Evolutionary conservation across 2,329 filamentous ascomycete species (phyloP).

Genomic region (Corynespora cassiicola): DNA sequence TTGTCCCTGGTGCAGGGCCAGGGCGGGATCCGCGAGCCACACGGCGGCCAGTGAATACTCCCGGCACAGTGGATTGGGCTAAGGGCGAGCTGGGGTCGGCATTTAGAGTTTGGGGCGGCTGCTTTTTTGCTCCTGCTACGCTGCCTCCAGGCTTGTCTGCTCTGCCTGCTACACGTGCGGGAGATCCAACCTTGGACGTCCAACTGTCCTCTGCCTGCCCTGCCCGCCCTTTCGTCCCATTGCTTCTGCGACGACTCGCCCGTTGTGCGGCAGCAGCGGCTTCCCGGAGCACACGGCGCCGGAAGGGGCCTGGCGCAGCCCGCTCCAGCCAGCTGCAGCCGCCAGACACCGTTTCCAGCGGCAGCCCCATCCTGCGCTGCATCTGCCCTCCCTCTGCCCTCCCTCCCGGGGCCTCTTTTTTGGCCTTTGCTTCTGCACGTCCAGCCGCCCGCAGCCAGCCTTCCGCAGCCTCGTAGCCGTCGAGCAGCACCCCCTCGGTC

Average conservation of each 20-base stretch:
- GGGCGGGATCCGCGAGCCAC: conserved; percentile 27
- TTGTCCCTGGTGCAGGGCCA: conserved; percentile 26
- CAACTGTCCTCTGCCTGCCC: conserved; percentile 2
- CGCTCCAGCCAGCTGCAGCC: too few species aligned
- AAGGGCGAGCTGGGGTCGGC: conserved; percentile 33
- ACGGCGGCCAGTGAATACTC: conserved; percentile 26
- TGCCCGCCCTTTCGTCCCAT: conserved; percentile 1
- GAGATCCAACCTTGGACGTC: too few species aligned
- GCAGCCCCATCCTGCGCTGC: too few species aligned
- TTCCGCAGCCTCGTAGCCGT: conserved; percentile 8
- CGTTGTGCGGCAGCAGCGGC: conserved; percentile 30
- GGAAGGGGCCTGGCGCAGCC: conserved; percentile 39
- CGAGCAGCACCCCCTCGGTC: too few species aligned
- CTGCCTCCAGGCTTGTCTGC: conserved; percentile 14
- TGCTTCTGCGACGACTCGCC: conserved; percentile 6
- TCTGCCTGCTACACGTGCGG: too few species aligned
- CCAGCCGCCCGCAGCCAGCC: conserved; percentile 4
- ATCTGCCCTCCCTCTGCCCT: too few species aligned
- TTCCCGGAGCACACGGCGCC: conserved; percentile 29
- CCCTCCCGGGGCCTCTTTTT: conserved; percentile 19
- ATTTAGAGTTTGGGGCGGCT: conserved; percentile 29
- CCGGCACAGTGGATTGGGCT: conserved; percentile 23
- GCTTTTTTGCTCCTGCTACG: conserved; percentile 21
- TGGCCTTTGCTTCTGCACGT: conserved; percentile 18
- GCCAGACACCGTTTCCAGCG: conserved; percentile 27